These are phyloP conservation scores for Orbilia ellipsospora DNA, from an alignment of 2,329 filamentous ascomycete species.

Conservation along the genomic window DNA sequence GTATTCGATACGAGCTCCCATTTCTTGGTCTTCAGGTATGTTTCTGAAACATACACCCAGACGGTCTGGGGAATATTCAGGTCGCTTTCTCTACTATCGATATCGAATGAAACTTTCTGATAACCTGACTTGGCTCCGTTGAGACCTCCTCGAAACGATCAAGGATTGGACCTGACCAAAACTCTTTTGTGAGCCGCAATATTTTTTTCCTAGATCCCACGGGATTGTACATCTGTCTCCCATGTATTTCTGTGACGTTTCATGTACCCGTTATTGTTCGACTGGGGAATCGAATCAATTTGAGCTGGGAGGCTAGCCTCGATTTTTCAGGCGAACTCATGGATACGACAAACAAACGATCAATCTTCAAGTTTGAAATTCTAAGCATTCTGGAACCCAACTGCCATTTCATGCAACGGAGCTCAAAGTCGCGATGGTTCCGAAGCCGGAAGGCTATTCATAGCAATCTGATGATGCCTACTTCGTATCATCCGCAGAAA, in stretches of 20 bases:
- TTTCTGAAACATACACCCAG: no score
- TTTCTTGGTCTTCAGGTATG: no score
- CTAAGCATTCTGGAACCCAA: no score
- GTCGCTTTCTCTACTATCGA: not conserved
- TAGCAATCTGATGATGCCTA: conserved; percentile 47
- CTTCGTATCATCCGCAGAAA: not conserved
- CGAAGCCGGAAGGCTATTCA: conserved; percentile 40
- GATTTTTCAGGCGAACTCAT: no score
- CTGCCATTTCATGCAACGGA: no score
- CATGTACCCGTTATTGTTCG: conserved; percentile 7
- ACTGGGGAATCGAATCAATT: no score
- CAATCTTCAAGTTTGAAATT: no score
- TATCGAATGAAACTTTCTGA: no score
- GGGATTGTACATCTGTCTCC: conserved; percentile 15
- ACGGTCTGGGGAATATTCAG: not conserved
- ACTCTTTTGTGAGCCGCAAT: conserved; percentile 43
- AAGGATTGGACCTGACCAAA: conserved; percentile 10
- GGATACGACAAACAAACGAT: no score
- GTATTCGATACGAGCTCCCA: no score
- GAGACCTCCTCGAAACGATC: not conserved
- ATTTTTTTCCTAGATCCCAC: conserved; percentile 12
- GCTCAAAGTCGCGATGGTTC: not conserved
- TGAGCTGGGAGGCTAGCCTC: no score
- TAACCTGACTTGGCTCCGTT: no score
- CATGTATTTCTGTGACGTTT: conserved; percentile 15